These are phyloP conservation scores for Blastobotrys capitulatus DNA, from an alignment of 1,139 yeast genomes.

Conservation along the genomic window DNA sequence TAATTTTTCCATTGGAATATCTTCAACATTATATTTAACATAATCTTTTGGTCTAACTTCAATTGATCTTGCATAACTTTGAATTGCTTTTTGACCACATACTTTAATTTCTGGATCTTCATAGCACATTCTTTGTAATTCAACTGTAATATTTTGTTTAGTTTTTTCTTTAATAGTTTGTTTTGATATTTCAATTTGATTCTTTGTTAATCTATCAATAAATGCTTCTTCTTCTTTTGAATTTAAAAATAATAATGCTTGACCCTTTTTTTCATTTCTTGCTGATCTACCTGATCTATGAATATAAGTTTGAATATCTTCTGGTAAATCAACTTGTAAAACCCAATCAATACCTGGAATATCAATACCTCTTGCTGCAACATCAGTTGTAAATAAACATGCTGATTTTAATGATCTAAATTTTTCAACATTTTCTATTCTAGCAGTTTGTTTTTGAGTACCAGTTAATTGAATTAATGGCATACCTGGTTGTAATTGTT, in stretches of 20 bases:
- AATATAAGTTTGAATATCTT: slow-evolving; percentile 88
- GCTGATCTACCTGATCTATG: slow-evolving; percentile 98
- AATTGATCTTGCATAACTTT: slow-evolving; percentile 80
- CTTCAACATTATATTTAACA: slow-evolving; percentile 55
- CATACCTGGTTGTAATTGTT: slow-evolving; percentile 93
- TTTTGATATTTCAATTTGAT: slow-evolving; percentile 64
- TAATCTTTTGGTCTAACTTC: slow-evolving; percentile 81
- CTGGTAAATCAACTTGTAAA: slow-evolving; percentile 92
- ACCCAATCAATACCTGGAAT: slow-evolving; percentile 99
- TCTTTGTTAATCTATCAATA: slow-evolving; percentile 54
- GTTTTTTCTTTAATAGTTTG: slow-evolving; percentile 72
- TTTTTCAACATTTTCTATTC: slow-evolving; percentile 83
- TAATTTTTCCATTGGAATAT: slow-evolving; percentile 72
- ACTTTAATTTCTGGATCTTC: slow-evolving; percentile 88
- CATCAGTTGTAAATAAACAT: slow-evolving; percentile 92
- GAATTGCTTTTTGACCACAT: slow-evolving; percentile 91
- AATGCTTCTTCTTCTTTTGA: slow-evolving; percentile 82
- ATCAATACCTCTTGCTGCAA: slow-evolving; percentile 95
- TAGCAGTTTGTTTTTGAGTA: slow-evolving; percentile 87
- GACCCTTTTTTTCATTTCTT: slow-evolving; percentile 84
- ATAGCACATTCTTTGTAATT: slow-evolving; percentile 85
- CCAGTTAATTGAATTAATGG: slow-evolving; percentile 91
- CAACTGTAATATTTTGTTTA: slow-evolving; percentile 73
- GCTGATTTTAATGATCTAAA: slow-evolving; percentile 83
- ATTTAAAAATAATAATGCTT: slow-evolving; percentile 73